Conservation (phyloP, 768 basidiomycete species). For the Boletellus emodensis region DNA sequence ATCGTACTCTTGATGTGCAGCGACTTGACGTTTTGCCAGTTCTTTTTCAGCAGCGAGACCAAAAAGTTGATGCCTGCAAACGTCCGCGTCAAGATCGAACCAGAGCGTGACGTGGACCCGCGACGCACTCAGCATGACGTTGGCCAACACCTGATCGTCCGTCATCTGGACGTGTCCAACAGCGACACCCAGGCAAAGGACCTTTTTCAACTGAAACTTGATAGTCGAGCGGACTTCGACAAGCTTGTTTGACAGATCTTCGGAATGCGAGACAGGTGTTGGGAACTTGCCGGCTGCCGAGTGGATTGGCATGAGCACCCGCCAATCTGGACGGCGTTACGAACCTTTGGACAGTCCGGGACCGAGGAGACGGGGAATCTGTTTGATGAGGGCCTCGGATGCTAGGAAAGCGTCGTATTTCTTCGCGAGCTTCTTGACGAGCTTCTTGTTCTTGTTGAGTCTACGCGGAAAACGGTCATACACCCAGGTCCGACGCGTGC, state of each 20-base stretch:
- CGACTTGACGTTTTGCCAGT: slow-evolving; percentile 99
- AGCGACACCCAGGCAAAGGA: slow-evolving; percentile 97
- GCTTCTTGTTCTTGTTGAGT: slow-evolving; percentile 99
- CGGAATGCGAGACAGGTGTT: slow-evolving; percentile 88
- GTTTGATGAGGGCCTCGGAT: slow-evolving; percentile 97
- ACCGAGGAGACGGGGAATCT: slow-evolving; percentile 98
- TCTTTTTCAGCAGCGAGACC: slow-evolving; percentile 98
- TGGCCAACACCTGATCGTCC: slow-evolving; percentile 93
- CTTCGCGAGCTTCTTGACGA: slow-evolving; percentile 99
- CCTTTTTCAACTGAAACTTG: slow-evolving; percentile 99
- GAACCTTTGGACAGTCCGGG: slow-evolving; percentile 98
- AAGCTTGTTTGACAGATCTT: slow-evolving; percentile 88
- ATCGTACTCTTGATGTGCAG: slow-evolving; percentile 98
- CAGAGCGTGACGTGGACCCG: not conserved
- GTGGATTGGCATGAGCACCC: not conserved
- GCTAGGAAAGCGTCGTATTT: slow-evolving; percentile 99
- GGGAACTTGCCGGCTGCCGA: slow-evolving; percentile 95
- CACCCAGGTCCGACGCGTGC: not conserved
- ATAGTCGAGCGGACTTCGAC: slow-evolving; percentile 97
- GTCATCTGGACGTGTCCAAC: slow-evolving; percentile 97
- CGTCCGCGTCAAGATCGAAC: slow-evolving; percentile 6
- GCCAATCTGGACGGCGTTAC: not conserved
- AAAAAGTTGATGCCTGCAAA: slow-evolving; percentile 94
- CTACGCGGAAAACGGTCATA: slow-evolving; percentile 34
- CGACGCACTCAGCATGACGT: slow-evolving; percentile 91